These are phyloP conservation scores for Leptographium radiaticola DNA, from an alignment of 2,329 filamentous ascomycete species.

Conservation along the genomic window DNA sequence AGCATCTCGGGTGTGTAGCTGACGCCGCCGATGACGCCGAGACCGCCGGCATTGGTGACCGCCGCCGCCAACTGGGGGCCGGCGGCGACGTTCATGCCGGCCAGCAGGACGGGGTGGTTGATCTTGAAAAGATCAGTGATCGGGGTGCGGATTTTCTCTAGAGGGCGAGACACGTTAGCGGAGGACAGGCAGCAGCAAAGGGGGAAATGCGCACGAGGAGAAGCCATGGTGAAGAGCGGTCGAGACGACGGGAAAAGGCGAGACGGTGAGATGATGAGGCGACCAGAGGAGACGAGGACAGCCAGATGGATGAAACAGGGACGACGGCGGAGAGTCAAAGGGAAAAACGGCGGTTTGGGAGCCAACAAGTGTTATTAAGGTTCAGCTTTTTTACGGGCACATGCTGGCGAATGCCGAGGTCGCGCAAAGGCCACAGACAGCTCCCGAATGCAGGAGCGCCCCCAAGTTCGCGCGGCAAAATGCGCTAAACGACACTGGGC, in stretches of 20 bases:
- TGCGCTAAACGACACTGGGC: not conserved
- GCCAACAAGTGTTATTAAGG: not conserved
- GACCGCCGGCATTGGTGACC: slow-evolving; percentile 89
- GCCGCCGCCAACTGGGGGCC: slow-evolving; percentile 93
- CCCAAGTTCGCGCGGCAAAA: no score
- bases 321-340: not conserved
- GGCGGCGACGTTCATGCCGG: slow-evolving; percentile 98
- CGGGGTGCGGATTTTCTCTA: slow-evolving; percentile 81
- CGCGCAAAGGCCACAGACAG: not conserved
- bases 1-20: slow-evolving; percentile 98
- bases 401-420: slow-evolving; percentile 14
- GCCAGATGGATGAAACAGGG: not conserved
- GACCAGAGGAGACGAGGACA: not conserved
- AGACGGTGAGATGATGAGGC: not conserved
- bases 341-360: not conserved
- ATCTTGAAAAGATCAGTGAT: slow-evolving; percentile 95
- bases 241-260: slow-evolving; percentile 3
- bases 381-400: slow-evolving; percentile 6
- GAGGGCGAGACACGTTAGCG: not conserved
- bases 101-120: slow-evolving; percentile 89
- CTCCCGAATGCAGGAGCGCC: no score
- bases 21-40: slow-evolving; percentile 92
- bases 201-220: slow-evolving; percentile 54
- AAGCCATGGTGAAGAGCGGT: slow-evolving; percentile 46
- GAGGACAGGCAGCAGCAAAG: not conserved